A percentile compares a stretch with the other conserved stretches of the same genome.
These are phyloP conservation scores for Colletotrichum sp. DNA, from an alignment of 2,329 filamentous ascomycete genomes.

Conservation along the genomic window DNA sequence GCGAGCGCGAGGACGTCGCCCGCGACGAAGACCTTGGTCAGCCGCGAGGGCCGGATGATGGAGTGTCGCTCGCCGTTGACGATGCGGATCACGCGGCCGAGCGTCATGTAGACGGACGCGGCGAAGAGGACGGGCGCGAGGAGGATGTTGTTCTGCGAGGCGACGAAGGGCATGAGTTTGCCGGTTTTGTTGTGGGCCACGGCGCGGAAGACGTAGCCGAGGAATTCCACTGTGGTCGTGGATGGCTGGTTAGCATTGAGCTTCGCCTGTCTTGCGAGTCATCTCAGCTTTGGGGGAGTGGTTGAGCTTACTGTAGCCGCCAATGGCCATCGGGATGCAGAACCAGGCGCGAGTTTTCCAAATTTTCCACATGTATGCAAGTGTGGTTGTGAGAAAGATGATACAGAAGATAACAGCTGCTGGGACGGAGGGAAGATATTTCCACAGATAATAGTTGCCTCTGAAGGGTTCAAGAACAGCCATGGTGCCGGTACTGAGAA, in stretches of 20 bases:
- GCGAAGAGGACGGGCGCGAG: constrained; percentile 47
- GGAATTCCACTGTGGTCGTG: constrained; percentile 35
- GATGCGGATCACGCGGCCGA: constrained; percentile 46
- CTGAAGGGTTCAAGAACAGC: constrained; percentile 23
- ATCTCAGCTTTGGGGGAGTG: background rate
- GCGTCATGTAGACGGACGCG: constrained; percentile 55
- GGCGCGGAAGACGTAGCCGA: constrained; percentile 35
- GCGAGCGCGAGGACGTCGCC: constrained; percentile 49
- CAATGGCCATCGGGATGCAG: constrained; percentile 45
- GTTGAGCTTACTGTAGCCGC: constrained; percentile 40
- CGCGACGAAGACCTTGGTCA: constrained; percentile 60
- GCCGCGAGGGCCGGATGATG: constrained; percentile 38
- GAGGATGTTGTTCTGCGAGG: constrained; percentile 35
- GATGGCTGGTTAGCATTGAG: background rate
- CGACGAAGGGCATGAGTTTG: constrained; percentile 31
- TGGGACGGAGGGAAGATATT: constrained; percentile 41
- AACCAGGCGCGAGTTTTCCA: constrained; percentile 46
- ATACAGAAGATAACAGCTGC: constrained; percentile 45
- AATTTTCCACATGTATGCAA: constrained; percentile 34
- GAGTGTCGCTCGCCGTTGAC: constrained; percentile 37
- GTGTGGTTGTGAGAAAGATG: constrained; percentile 42
- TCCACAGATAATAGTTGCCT: constrained; percentile 33
- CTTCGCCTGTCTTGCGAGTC: background rate
- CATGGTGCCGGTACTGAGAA: background rate
- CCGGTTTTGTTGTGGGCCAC: constrained; percentile 26